phyloP scores from a whole-genome alignment of 768 basidiomycete genomes.

The Chalciporus piperatus region DNA sequence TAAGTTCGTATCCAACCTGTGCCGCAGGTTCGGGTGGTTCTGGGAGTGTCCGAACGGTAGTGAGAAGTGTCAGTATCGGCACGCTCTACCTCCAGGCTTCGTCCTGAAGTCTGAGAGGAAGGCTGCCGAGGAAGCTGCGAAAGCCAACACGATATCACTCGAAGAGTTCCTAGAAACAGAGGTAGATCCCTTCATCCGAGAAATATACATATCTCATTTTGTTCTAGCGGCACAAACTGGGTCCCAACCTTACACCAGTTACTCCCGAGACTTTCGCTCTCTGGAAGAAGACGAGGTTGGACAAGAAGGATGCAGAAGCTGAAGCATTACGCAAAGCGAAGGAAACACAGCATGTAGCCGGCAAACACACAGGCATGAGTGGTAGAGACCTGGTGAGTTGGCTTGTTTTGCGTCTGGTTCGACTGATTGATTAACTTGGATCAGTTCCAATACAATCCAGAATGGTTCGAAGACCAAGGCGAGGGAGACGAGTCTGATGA shows the following conservation, averaged over 20 bases:
- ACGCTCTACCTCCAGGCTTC: slow-evolving; percentile 94
- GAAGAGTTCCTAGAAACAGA: slow-evolving; percentile 99
- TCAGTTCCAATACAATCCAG: slow-evolving; percentile 93
- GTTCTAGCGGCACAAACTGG: slow-evolving; percentile 87
- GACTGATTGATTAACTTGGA: slow-evolving; percentile 7
- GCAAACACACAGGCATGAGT: slow-evolving; percentile 91
- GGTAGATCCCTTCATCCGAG: slow-evolving; percentile 44
- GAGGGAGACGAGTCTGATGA: slow-evolving; percentile 43
- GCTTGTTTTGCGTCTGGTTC: neutral
- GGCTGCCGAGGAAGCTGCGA: slow-evolving; percentile 86
- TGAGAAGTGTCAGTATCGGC: slow-evolving; percentile 87
- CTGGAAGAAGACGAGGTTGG: slow-evolving; percentile 94
- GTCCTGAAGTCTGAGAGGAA: slow-evolving; percentile 93
- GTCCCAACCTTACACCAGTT: slow-evolving; percentile 86
- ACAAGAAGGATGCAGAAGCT: slow-evolving; percentile 90
- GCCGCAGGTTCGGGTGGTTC: slow-evolving; percentile 82
- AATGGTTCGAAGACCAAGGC: slow-evolving; percentile 85
- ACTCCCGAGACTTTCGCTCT: slow-evolving; percentile 86
- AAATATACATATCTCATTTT: slow-evolving; percentile 1
- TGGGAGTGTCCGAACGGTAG: slow-evolving; percentile 89
- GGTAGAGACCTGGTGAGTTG: slow-evolving; percentile 84
- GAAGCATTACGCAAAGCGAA: slow-evolving; percentile 83
- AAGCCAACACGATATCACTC: slow-evolving; percentile 82
- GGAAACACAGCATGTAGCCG: slow-evolving; percentile 75
- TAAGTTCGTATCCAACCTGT: neutral